These are phyloP conservation scores for Neonectria sp. DNA, from an alignment of 2,329 filamentous ascomycete genomes.

Conservation along the genomic window DNA sequence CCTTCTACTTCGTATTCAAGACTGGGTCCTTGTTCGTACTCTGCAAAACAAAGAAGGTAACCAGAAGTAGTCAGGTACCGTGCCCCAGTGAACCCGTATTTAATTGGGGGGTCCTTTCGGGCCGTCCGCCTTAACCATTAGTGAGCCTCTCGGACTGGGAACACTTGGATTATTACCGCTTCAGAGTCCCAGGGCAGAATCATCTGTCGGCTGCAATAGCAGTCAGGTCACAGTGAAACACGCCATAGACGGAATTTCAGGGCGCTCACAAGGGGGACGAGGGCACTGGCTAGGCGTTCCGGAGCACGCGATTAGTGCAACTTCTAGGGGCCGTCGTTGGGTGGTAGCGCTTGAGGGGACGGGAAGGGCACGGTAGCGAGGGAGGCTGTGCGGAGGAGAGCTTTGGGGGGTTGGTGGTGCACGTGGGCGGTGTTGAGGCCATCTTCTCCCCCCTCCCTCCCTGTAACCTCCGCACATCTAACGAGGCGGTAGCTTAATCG, in stretches of 20 bases:
- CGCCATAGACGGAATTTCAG: not conserved
- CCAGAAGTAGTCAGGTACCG: too few relatives aligned
- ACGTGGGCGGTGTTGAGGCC: slow-evolving; percentile 3
- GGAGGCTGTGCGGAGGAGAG: not conserved
- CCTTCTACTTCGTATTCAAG: too few relatives aligned
- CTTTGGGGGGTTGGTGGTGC: not conserved
- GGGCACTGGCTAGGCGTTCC: slow-evolving; percentile 8
- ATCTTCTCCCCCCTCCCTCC: not conserved
- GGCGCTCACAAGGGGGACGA: not conserved
- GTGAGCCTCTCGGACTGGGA: too few relatives aligned
- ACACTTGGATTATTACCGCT: not conserved
- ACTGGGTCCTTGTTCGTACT: too few relatives aligned
- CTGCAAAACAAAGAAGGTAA: too few relatives aligned
- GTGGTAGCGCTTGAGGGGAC: not conserved
- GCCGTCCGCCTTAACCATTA: too few relatives aligned
- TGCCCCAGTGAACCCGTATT: too few relatives aligned
- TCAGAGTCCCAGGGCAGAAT: not conserved
- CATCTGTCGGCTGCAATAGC: not conserved
- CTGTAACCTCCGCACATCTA: not conserved
- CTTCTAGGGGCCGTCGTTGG: not conserved
- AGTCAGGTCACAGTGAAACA: not conserved
- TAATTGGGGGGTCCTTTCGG: too few relatives aligned
- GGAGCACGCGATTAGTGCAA: slow-evolving; percentile 2
- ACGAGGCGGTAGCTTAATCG: too few relatives aligned
- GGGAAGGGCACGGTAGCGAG: not conserved